Evolutionary conservation across 2,329 filamentous ascomycete genomes (phyloP), one percentile per base, ranked within the genome.

Genomic region (Aspergillus calidoustus): DNA sequence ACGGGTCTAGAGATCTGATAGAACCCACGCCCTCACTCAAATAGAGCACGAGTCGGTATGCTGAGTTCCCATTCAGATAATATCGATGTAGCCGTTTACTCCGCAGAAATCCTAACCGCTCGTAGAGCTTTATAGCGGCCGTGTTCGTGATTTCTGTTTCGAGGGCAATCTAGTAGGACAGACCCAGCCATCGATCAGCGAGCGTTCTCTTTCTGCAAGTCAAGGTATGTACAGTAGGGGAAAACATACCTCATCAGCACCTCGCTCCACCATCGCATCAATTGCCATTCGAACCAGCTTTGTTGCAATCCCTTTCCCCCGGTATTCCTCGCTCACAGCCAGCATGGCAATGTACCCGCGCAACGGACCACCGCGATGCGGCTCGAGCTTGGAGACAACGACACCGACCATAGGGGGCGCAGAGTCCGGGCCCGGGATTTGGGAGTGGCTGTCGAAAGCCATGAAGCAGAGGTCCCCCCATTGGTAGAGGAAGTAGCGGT

Each of bases 291-390:
- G 87, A n/a, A 99, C 95, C 9, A 99, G 84, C 46, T 89, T 88
- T 0, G 93, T 97, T 1, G 91, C 95, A 62, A 99, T 93, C 1
- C 95, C 94, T 66, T 89, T 87, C 6, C 93, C 93, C 23, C 95
- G 89, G 71, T 92, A 90, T 28, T 88, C 82, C 44, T 92, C 87
- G 48, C 89, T 87, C 5, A 97, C 93, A n/a, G 95, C 95, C 47
- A 99, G 85, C 95, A 99, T 99, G 72, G 95, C 95, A 69, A 99
- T 98, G 79, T 99, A 99, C 60, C 95, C 95, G 65, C 95, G 87
- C 66, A 93, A 83, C 1, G 93, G 93, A 66, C 94, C 93, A 6
- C 90, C 91, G 23, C 91, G 87, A 79, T 99, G 95, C 25, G 88
- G 86, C 76, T 99, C 95, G 62, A 99, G 87, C 77, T 99, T 99